Conservation (phyloP, 805 yeast genomes). For the Candida dendrica region DNA sequence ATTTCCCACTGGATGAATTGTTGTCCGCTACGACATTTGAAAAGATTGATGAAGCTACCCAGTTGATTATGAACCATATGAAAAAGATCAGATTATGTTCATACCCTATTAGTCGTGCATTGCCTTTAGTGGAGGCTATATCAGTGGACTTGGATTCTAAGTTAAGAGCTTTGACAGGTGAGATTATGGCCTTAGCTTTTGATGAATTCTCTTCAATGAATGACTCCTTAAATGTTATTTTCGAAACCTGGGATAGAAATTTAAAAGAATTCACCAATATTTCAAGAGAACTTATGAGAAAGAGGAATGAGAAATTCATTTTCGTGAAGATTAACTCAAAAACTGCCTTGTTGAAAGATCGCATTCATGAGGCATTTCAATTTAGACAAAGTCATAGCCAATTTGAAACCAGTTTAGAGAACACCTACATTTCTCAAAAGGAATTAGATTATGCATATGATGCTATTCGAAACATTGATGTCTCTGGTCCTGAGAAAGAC, state of each 20-base stretch:
- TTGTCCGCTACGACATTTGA: constrained; percentile 37
- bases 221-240: constrained; percentile 23
- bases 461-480: constrained; percentile 28
- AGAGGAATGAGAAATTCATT: constrained; percentile 63
- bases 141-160: constrained; percentile 47
- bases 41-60: constrained; percentile 38
- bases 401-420: constrained; percentile 31
- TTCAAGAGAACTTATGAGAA: constrained; percentile 69
- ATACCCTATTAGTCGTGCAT: constrained; percentile 60
- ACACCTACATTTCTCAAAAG: constrained; percentile 7
- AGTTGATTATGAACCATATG: constrained; percentile 49
- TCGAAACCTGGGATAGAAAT: constrained; percentile 51
- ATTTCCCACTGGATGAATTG: constrained; percentile 61
- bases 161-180: constrained; percentile 31
- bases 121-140: constrained; percentile 59
- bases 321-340: constrained; percentile 52
- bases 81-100: constrained; percentile 51
- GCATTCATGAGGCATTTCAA: constrained; percentile 33
- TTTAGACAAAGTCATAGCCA: constrained; percentile 51
- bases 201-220: constrained; percentile 31
- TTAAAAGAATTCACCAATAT: constrained; percentile 56
- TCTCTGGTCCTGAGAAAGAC: constrained; percentile 27
- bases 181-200: constrained; percentile 38
- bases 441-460: constrained; percentile 36
- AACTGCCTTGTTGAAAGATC: constrained; percentile 30